phyloP scores from a whole-genome alignment of 257 asterid genomes.

The Solanum appendiculatum region DNA sequence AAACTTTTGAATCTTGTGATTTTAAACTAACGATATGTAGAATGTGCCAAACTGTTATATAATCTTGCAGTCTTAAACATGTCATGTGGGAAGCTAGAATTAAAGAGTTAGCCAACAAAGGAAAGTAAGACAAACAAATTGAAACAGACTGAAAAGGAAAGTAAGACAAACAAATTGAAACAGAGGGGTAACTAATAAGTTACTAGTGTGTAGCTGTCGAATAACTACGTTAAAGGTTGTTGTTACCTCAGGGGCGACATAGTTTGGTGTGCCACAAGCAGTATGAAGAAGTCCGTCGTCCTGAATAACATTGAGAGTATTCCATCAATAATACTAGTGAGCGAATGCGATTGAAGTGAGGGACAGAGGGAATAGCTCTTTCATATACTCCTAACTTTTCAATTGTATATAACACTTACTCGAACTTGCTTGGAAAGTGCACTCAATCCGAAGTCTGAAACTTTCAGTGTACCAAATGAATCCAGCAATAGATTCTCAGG shows the following conservation, averaged over 20 bases:
- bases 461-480: conserved; percentile 53
- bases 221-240: not conserved
- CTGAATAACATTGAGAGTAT: conserved; percentile 10
- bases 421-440: conserved; percentile 66
- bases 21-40: not conserved
- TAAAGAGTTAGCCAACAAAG: not conserved
- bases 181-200: not conserved
- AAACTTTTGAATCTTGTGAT: not conserved
- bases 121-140: not conserved
- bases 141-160: not conserved
- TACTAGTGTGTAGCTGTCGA: not conserved
- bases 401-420: conserved; percentile 25
- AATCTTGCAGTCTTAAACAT: not conserved
- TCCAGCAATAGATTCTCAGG: conserved; percentile 82
- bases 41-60: not conserved
- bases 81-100: not conserved
- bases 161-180: not conserved
- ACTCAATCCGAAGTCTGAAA: conserved; percentile 79
- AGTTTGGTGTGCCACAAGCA: conserved; percentile 84
- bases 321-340: conserved; percentile 3
- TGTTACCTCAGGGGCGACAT: conserved; percentile 82
- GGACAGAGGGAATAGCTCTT: not conserved
- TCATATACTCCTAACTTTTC: not conserved
- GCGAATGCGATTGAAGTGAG: not conserved
- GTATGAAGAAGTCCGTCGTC: conserved; percentile 82